Percentiles rank a stretch among this genome's conserved stretches.
Conservation (phyloP, 2,329 filamentous ascomycete species). For the Rhexocercosporidium sp. region DNA sequence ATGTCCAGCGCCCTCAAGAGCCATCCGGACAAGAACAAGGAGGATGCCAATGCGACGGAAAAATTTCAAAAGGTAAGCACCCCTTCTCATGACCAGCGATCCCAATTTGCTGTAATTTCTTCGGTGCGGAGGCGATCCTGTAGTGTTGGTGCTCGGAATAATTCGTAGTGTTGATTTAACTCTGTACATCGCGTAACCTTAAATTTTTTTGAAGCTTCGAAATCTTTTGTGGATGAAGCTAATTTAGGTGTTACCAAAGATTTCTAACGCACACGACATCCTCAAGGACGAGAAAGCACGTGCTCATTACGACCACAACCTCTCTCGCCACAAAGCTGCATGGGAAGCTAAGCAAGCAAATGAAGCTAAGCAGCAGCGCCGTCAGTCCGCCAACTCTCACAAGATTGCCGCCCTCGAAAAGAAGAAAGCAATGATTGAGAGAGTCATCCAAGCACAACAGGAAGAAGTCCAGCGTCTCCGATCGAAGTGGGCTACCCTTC, state of each 20-base stretch:
- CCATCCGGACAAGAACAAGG: conserved; percentile 18
- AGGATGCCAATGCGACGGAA: background rate
- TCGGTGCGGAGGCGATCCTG: background rate
- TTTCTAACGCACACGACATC: conserved; percentile 3
- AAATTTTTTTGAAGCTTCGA: background rate
- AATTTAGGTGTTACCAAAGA: background rate
- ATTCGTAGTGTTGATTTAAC: background rate
- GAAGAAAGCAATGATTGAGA: conserved; percentile 1
- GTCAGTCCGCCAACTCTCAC: background rate
- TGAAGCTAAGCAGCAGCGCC: conserved; percentile 9
- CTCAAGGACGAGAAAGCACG: conserved; percentile 2
- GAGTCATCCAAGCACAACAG: background rate
- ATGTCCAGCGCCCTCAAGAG: conserved; percentile 4
- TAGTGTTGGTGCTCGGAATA: background rate
- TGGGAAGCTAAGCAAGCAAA: conserved; percentile 9
- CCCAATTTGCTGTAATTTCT: background rate
- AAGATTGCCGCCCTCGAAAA: conserved; percentile 4
- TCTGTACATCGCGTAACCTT: too few relatives aligned
- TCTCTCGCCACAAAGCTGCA: conserved; percentile 5
- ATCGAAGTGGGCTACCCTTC: background rate
- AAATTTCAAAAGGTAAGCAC: conserved; percentile 5
- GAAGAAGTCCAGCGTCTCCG: conserved; percentile 3
- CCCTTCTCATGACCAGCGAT: too few relatives aligned
- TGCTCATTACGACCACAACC: background rate
- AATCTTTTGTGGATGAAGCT: background rate